Base-by-base conservation (phyloP, 2,329 filamentous ascomycete species). In the Phialophora tarda region DNA sequence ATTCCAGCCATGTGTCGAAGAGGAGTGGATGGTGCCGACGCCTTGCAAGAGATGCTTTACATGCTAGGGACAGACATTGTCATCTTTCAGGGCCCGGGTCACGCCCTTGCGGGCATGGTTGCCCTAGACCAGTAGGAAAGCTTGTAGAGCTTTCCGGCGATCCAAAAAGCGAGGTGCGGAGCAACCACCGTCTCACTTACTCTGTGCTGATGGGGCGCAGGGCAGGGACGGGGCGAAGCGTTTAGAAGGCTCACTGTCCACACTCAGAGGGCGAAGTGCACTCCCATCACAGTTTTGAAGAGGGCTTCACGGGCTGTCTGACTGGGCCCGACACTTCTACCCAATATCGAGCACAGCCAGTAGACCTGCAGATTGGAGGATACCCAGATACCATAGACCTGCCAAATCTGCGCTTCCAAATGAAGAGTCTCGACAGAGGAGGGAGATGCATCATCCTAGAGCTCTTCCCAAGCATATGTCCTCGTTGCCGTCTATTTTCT, bases 61-160 rank as follows among this genome's bases (percentile, higher is more conserved):
- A 91, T 90, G 51, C 85, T 99, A 6, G 91, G 95, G 76, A 89
- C 93, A 61, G 95, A 99, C 77, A 95, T 99, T 70, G 88, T 98
- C 21, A 85, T 97, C 65, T 93, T 98, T 82, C 95, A 99, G 78
- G 95, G 98, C 79, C 89, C 92, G 51, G 98, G 80, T 97, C 48
- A 95, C 98, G 83, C 99, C 1, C 85, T 84, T 48, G 95, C 98
- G 83, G 95, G 98, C 73, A 98, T 98, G 92, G 93, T 98, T 10
- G 82, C 98, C 38, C 88, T 98, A 0, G 88, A 91, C 0, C 95
- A 95, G 12, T 99, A 94, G 94, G 95, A 99, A 76, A 93, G 93
- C 71, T 97, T 90, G 79, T 97, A 97, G 79, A 97, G 93, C 76
- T 82, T 99, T 26, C 95, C 95, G n/a, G n/a, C 0, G 92, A 89